A percentile compares a stretch with the other conserved stretches of the same genome.
These are phyloP conservation scores for Fusarium xylarioides DNA, from an alignment of 2,329 filamentous ascomycete species.

Conservation along the genomic window DNA sequence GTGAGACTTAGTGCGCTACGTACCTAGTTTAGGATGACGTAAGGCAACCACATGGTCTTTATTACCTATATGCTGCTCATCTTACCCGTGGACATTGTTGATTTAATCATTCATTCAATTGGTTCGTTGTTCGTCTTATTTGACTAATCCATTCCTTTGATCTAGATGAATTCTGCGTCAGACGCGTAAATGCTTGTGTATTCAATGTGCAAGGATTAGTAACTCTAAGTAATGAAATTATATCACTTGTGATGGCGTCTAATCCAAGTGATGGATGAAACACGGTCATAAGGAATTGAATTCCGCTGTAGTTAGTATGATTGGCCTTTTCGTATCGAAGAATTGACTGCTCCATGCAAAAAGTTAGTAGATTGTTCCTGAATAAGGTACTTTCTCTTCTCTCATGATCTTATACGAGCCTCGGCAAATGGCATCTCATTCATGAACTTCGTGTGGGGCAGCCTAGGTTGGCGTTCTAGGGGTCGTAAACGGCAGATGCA, in stretches of 20 bases:
- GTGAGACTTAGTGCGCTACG: neutral
- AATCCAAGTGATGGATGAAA: neutral
- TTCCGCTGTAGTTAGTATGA: neutral
- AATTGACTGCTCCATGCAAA: neutral
- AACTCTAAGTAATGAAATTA: neutral
- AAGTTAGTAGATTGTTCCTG: neutral
- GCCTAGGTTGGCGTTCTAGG: neutral
- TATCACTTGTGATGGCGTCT: neutral
- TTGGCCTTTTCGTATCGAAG: neutral
- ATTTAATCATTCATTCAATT: neutral
- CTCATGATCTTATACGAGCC: slow-evolving; percentile 2
- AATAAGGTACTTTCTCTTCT: neutral
- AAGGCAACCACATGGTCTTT: slow-evolving; percentile 29
- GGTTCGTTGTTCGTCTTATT: neutral
- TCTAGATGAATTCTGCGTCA: neutral
- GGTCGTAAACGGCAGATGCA: neutral
- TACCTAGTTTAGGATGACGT: slow-evolving; percentile 25
- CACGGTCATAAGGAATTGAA: too few relatives aligned
- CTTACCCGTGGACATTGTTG: neutral
- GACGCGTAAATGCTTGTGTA: neutral
- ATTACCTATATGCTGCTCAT: neutral
- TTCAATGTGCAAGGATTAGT: neutral
- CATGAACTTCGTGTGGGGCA: neutral
- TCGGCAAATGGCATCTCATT: slow-evolving; percentile 5
- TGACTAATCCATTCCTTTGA: neutral